Conservation (phyloP, 495 filamentous ascomycete genomes). For the Aspergillus nanangensis region DNA sequence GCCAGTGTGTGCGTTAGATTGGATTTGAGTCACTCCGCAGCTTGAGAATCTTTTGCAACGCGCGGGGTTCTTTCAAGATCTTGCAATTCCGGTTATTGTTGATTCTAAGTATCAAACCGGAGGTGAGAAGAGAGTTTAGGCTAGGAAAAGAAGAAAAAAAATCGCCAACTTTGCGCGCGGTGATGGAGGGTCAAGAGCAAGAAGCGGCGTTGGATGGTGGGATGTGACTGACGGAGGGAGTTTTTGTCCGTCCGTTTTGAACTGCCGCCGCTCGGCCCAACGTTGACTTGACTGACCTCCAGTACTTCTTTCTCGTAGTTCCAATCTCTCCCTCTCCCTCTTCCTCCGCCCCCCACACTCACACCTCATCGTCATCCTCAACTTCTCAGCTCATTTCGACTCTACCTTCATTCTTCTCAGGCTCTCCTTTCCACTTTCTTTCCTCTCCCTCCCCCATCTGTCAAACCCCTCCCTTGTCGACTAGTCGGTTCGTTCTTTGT, state of each 20-base stretch:
- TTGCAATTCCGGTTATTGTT: no score
- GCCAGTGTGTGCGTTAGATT: no score
- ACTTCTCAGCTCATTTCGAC: background rate
- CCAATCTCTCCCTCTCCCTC: constrained; percentile 7
- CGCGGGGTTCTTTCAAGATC: no score
- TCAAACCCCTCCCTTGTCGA: background rate
- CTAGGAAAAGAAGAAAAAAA: no score
- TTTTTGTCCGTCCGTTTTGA: constrained; percentile 6
- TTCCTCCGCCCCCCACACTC: background rate
- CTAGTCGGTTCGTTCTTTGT: constrained; percentile 1
- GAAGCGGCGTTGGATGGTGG: background rate
- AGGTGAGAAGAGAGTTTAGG: no score
- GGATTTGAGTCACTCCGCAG: no score
- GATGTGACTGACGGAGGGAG: constrained; percentile 5
- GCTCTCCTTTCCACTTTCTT: constrained; percentile 6
- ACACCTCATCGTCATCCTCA: constrained; percentile 3
- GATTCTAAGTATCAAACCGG: no score
- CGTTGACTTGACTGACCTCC: background rate
- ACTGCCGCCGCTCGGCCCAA: constrained; percentile 5
- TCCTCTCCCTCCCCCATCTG: constrained; percentile 13
- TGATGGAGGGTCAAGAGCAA: background rate
- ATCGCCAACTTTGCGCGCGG: no score
- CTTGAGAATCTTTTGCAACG: no score
- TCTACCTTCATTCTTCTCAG: background rate
- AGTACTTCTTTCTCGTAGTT: background rate